phyloP scores from a whole-genome alignment of 2,329 filamentous ascomycete species.

The Fusarium tuaranense region DNA sequence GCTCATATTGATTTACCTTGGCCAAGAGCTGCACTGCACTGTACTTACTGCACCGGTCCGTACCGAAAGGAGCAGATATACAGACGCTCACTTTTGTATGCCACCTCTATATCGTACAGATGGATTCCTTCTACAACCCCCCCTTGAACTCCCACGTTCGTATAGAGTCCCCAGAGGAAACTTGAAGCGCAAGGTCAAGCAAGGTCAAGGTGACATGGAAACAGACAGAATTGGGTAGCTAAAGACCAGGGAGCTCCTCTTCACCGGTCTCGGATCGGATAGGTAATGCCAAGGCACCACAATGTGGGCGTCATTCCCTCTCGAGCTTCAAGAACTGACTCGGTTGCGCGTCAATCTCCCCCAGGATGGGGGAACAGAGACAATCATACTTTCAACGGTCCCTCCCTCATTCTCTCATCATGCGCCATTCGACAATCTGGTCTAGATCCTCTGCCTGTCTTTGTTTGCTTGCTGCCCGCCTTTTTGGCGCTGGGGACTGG shows the following conservation, averaged over 20 bases:
- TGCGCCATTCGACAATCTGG: constrained; percentile 8
- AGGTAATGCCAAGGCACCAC: not conserved
- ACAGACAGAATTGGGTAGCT: not conserved
- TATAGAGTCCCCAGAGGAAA: not conserved
- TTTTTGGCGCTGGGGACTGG: constrained; percentile 4
- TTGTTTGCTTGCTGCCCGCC: constrained; percentile 10
- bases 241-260: not conserved
- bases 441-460: not conserved
- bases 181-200: not conserved
- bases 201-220: not conserved
- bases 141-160: not conserved
- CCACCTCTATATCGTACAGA: not conserved
- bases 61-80: not conserved
- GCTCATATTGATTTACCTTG: not conserved
- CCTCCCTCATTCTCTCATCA: not conserved
- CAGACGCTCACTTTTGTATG: not conserved
- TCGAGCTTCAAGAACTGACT: not conserved
- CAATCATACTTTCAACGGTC: constrained; percentile 17
- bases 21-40: not conserved
- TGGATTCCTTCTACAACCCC: not conserved
- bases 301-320: not conserved
- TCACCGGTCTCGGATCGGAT: not conserved
- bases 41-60: not conserved
- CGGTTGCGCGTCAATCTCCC: constrained; percentile 2
- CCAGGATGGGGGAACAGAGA: not conserved